Evolutionary conservation across 2,329 filamentous ascomycete species (phyloP), one percentile per base, ranked within the genome.

Genomic region (Atkinsonella hypoxylon): DNA sequence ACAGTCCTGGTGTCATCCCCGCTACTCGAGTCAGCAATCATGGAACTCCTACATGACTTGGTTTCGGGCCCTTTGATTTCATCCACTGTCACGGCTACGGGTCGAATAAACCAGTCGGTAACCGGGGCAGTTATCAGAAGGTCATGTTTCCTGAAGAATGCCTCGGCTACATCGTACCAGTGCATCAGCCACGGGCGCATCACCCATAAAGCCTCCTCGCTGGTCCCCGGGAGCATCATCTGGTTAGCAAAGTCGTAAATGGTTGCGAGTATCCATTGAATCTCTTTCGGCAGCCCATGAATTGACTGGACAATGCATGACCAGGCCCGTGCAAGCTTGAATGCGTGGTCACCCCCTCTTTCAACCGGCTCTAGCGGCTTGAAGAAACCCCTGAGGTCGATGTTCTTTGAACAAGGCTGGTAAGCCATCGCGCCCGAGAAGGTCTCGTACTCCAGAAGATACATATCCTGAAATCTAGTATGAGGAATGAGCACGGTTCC

Each of bases 251-350:
- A 62, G 55, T 66, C 58, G 54, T 62, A 67, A 20, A 66, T 52
- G 42, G 47, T 58, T 30, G 62, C 56, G 22, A 66, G 59, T 32
- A 66, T 50, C 64, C 57, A 67, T 55, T 65, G 59, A 40, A 66
- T 48, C 32, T 61, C 57, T 43, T 56, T 62, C 15, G 63, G 63
- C 1, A 67, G 50, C 6, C 31, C 10, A 2, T 34, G 5, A 0
- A 26, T 17, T 5, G 57, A 52, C 48, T 67, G 65, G 2, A 58
- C 26, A 10, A 56, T 55, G 48, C 65, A 67, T 5, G 62, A 60
- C 65, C 65, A 67, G 6, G 52, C 45, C 15, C 65, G 59, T 15
- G 63, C 64, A 18, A 51, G 39, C 31, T 53, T 58, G 55, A 66
- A 65, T 13, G 62, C 0, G 11, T 30, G 36, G 45, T 67, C 62